Base-by-base conservation (phyloP, 1,284 basidiomycete genomes). In the Earliella scabrosa region DNA sequence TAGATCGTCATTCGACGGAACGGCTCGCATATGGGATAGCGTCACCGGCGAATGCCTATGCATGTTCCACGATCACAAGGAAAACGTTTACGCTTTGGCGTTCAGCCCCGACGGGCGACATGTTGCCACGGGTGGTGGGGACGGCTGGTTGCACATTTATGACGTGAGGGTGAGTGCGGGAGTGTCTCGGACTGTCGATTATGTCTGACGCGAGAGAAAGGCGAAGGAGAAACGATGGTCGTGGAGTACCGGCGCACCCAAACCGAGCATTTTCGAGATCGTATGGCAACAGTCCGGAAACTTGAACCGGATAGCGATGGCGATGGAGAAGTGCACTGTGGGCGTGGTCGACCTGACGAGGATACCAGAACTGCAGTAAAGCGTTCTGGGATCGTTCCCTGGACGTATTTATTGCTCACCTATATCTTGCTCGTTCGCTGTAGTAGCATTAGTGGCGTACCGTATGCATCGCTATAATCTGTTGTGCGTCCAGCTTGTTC, bases 21-120 rank as follows among this genome's bases (percentile, higher is more conserved):
- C 89, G 3, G 82, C 87, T 3, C 81, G 89, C 40, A 63, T 94
- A 39, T 94, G 92, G 92, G 86, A 94, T 69, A 83, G 85, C 10
- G 79, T 81, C 34, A 87, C 86, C 1, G 92, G 91, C 32, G 78
- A 82, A 38, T 93, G 91, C 68, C 68, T 91, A 27, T 78, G 82
- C 59, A 75, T 83, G 14, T 88, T 93, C 64, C 68, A 68, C 6
- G 87, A 91, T 63, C 87, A 90, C 70, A 82, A 73, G 62, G 77
- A 78, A 26, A 79, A 87, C n/a, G 79, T 91, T 14, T 92, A 86
- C 66, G 79, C 87, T 3, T 63, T 91, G 18, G 73, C 80, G 9
- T 89, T 90, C 66, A 87, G 85, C 65, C 87, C 88, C 0, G 80
- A 86, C 50, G 86, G 86, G 1, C 74, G 72, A 49, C 84, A 77